Evolutionary conservation across 2,329 filamentous ascomycete genomes (phyloP), one percentile per base, ranked within the genome.

Genomic region (Apiospora malaysiana): DNA sequence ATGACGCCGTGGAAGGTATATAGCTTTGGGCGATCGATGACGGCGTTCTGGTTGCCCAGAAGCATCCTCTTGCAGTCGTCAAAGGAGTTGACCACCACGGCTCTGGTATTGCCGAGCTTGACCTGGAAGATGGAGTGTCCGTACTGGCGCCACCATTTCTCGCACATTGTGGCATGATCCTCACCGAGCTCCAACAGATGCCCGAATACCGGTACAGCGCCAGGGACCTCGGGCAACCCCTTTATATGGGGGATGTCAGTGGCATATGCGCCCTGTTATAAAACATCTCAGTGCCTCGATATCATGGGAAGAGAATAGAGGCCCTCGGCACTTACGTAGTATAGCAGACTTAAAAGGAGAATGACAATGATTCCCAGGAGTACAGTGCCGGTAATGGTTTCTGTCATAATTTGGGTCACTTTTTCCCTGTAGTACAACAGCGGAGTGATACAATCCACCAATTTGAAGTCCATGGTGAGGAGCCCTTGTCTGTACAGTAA

Each of bases 1-100:
- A 88, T 87, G 67, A 88, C 79, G 2, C 84, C 85, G 72, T 88
- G 86, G 76, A 88, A 88, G 0, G 86, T 88, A 73, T 86, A 87
- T 1, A 87, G 78, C 43, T 81, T 87, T 0, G 85, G 85, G 0
- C 85, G 80, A 73, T 86, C 84, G 47, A 87, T 86, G 9, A 87
- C 76, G 4, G 86, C 85, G 27, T 84, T 84, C 71, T 86, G 84
- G 70, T 87, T 81, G 1, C 81, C 82, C 4, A 88, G 77, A 0
- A 88, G 79, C 76, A 88, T 86, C 66, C 83, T 84, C 73, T 83
- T 84, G 77, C 84, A 85, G 73, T 86, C 86, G 1, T 84, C 83
- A 69, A 87, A 88, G 0, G 84, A 86, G 75, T 86, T 88, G 59
- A 88, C 81, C 0, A 88, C 85, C 0, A 88, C 85, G 0, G 85